A percentile compares a stretch with the other conserved stretches of the same genome.
Evolutionary conservation across 371 early-diverging fungal species (phyloP).

Genomic region (Choanephora cucurbitarum): DNA sequence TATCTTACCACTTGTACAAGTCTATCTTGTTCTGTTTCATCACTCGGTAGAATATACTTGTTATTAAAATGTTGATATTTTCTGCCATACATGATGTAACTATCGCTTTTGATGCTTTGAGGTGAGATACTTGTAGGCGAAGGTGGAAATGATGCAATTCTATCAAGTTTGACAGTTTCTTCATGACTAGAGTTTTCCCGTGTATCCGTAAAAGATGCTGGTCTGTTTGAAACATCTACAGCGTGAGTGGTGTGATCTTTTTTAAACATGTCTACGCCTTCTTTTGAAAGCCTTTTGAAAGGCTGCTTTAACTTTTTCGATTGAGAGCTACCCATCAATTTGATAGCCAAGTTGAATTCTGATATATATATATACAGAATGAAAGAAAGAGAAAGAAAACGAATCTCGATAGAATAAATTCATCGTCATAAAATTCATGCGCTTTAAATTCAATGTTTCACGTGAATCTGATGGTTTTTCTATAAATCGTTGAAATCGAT

Average conservation of each 20-base stretch:
- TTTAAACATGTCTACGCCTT: background rate
- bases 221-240: background rate
- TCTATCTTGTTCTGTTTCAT: constrained; percentile 42
- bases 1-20: constrained; percentile 34
- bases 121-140: constrained; percentile 1
- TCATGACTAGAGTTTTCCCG: background rate
- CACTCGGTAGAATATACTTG: constrained; percentile 30
- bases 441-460: constrained; percentile 1
- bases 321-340: constrained; percentile 11
- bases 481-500: background rate
- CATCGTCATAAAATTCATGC: constrained; percentile 23
- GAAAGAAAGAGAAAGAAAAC: background rate
- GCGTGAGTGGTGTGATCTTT: background rate
- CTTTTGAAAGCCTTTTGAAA: background rate
- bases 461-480: constrained; percentile 1
- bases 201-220: too few relatives aligned
- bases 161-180: background rate
- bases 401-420: background rate
- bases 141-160: constrained; percentile 7
- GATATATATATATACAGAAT: background rate
- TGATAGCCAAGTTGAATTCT: background rate
- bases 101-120: background rate
- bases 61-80: constrained; percentile 23
- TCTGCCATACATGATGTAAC: constrained; percentile 14
- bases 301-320: constrained; percentile 1